These are phyloP conservation scores for Penicillium goetzii DNA, from an alignment of 495 filamentous ascomycete species.

Conservation along the genomic window DNA sequence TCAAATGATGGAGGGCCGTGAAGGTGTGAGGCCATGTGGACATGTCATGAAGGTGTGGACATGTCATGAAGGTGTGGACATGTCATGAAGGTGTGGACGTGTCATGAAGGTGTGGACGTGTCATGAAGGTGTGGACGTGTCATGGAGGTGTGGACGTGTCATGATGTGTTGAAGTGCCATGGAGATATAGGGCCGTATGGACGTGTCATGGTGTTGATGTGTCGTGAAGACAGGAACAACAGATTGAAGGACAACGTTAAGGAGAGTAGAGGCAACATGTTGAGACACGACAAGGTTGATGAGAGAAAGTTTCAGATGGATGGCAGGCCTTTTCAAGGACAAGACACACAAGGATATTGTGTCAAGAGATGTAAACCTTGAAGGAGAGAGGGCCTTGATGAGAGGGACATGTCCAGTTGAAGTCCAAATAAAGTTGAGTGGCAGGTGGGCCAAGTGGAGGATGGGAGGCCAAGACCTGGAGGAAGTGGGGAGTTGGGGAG, in stretches of 20 bases:
- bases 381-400: not conserved
- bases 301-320: not conserved
- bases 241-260: not conserved
- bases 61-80: not conserved
- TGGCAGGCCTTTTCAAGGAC: not conserved
- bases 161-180: not conserved
- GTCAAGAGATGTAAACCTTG: not conserved
- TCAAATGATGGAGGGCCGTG: not conserved
- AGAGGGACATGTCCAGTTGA: not conserved
- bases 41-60: not conserved
- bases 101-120: not conserved
- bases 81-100: not conserved
- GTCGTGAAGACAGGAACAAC: not conserved
- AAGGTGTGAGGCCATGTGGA: not conserved
- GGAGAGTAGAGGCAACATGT: not conserved
- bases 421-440: conserved; percentile 1
- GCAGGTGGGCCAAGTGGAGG: not conserved
- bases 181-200: not conserved
- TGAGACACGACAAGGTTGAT: not conserved
- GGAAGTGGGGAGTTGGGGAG: not conserved
- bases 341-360: not conserved
- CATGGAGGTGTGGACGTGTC: not conserved
- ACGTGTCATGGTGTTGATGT: conserved; percentile 1
- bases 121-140: not conserved
- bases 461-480: not conserved